phyloP scores from a whole-genome alignment of 108 stramenopile genomes.

The Schizochytrium sp. region DNA sequence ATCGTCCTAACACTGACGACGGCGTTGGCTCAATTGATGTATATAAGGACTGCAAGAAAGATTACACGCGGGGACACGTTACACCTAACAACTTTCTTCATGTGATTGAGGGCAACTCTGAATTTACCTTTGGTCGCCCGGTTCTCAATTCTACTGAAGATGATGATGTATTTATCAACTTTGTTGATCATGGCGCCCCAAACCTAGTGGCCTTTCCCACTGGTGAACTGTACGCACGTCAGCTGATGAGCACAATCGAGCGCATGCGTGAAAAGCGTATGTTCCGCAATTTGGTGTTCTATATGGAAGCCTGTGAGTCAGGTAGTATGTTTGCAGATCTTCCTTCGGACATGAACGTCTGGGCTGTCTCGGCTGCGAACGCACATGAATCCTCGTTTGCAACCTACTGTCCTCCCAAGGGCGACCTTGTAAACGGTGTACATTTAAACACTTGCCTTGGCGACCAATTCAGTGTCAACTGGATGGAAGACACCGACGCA shows the following conservation, averaged over 20 bases:
- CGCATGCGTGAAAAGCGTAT: constrained; percentile 65
- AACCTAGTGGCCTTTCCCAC: constrained; percentile 69
- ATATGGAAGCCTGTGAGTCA: constrained; percentile 72
- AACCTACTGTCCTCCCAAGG: constrained; percentile 65
- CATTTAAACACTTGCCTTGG: constrained; percentile 67
- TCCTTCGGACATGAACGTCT: constrained; percentile 64
- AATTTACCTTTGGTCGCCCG: constrained; percentile 60
- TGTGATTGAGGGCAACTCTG: constrained; percentile 68
- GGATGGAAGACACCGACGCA: constrained; percentile 69
- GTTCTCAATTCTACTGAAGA: constrained; percentile 66
- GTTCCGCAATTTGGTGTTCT: constrained; percentile 68
- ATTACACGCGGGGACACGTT: constrained; percentile 66
- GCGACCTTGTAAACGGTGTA: constrained; percentile 62
- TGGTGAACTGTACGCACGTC: constrained; percentile 64
- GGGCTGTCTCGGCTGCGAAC: constrained; percentile 68
- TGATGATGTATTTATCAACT: constrained; percentile 71
- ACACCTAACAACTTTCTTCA: constrained; percentile 65
- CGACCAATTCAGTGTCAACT: constrained; percentile 69
- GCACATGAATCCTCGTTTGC: constrained; percentile 66
- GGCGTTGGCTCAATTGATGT: constrained; percentile 66
- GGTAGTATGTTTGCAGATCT: constrained; percentile 69
- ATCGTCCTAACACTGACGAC: constrained; percentile 63
- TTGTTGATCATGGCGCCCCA: constrained; percentile 70
- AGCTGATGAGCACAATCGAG: constrained; percentile 62
- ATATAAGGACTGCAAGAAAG: constrained; percentile 58